These are phyloP conservation scores for Castanea crenata DNA, from an alignment of 306 rosid species.

Conservation along the genomic window DNA sequence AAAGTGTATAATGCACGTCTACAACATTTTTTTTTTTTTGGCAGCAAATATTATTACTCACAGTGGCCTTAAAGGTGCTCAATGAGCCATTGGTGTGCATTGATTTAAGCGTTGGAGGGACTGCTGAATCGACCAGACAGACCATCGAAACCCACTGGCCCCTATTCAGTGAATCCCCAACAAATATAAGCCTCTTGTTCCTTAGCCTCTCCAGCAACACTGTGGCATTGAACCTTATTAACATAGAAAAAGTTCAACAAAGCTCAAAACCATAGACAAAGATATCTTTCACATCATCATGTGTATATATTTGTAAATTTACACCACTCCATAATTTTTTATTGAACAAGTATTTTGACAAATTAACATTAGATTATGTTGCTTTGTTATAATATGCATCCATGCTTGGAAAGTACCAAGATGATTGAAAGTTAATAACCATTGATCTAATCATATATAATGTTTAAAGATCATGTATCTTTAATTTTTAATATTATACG, in stretches of 20 bases:
- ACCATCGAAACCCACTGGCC: slow-evolving; percentile 98
- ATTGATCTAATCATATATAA: too few relatives aligned
- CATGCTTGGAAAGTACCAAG: too few relatives aligned
- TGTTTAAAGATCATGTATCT: too few relatives aligned
- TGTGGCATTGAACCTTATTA: slow-evolving; percentile 86
- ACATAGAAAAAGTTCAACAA: slow-evolving; percentile 65
- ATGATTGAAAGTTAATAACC: too few relatives aligned
- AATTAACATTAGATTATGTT: too few relatives aligned
- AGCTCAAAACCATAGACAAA: slow-evolving; percentile 46
- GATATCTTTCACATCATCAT: background rate
- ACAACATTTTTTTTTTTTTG: background rate
- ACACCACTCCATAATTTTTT: too few relatives aligned
- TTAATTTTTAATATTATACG: too few relatives aligned
- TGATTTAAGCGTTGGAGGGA: slow-evolving; percentile 47
- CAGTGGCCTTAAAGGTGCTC: slow-evolving; percentile 61
- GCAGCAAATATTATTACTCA: slow-evolving; percentile 19
- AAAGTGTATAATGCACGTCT: background rate
- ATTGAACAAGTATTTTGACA: too few relatives aligned
- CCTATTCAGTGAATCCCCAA: slow-evolving; percentile 87
- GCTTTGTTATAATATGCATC: too few relatives aligned
- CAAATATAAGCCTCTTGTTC: slow-evolving; percentile 82
- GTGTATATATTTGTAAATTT: background rate
- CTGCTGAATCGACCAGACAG: slow-evolving; percentile 57
- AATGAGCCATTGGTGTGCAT: slow-evolving; percentile 73
- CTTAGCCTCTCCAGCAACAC: slow-evolving; percentile 66